A percentile compares a stretch with the other conserved stretches of the same genome.
Conservation (phyloP, 177 flowering plant species). For the Vitis hybrid region DNA sequence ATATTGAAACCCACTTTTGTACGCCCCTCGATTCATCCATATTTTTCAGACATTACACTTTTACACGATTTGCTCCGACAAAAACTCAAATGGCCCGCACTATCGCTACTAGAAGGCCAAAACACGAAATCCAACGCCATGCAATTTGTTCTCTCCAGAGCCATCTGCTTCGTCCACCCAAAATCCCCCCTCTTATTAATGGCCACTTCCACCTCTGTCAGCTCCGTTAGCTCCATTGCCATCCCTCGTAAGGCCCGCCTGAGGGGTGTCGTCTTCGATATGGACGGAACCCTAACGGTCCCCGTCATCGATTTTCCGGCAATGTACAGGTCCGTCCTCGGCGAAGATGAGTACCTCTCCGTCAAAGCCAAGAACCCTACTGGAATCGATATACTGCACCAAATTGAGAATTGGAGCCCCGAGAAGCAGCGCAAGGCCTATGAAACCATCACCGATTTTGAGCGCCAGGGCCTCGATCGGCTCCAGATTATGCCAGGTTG, state of each 20-base stretch:
- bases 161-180: constrained; percentile 9
- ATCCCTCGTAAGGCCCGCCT: constrained; percentile 34
- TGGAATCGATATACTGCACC: constrained; percentile 82
- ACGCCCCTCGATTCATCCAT: no score
- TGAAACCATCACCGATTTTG: constrained; percentile 63
- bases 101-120: no score
- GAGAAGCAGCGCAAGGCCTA: constrained; percentile 65
- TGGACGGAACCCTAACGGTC: constrained; percentile 96
- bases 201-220: constrained; percentile 9
- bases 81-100: no score
- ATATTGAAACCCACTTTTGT: no score
- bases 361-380: constrained; percentile 50
- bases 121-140: background rate
- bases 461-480: constrained; percentile 69
- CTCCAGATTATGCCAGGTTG: constrained; percentile 92
- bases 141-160: constrained; percentile 11
- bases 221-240: background rate
- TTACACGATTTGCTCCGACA: no score
- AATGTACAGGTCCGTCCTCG: constrained; percentile 81
- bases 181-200: constrained; percentile 15
- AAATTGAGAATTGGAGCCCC: constrained; percentile 68
- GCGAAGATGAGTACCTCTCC: constrained; percentile 57
- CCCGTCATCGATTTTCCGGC: constrained; percentile 85
- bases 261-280: constrained; percentile 92
- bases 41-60: no score